Evolutionary conservation across 2,329 filamentous ascomycete genomes (phyloP).

Genomic region (Nemania diffusa): DNA sequence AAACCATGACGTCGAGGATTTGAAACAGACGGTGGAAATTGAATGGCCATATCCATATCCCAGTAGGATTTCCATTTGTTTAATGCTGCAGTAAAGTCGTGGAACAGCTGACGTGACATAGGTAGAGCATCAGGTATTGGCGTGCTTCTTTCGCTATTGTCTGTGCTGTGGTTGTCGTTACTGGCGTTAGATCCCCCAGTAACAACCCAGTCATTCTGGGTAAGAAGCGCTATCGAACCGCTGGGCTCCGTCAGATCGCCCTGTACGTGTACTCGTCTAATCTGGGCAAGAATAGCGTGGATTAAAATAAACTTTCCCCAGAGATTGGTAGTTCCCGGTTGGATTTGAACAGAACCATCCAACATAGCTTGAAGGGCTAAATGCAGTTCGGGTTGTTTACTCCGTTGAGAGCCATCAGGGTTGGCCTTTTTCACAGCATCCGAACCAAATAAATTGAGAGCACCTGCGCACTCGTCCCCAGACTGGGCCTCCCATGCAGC

Average conservation of each 20-base stretch:
- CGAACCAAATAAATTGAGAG: conserved; percentile 70
- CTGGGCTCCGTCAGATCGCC: conserved; percentile 52
- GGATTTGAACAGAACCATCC: conserved; percentile 67
- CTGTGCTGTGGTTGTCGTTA: conserved; percentile 56
- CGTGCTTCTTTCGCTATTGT: conserved; percentile 58
- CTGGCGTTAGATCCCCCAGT: conserved; percentile 54
- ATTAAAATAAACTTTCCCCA: conserved; percentile 80
- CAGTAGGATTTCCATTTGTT: conserved; percentile 78
- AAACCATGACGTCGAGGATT: conserved; percentile 72
- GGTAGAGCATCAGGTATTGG: conserved; percentile 55
- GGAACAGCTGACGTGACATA: conserved; percentile 59
- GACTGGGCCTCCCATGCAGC: conserved; percentile 76
- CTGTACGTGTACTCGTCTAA: conserved; percentile 58
- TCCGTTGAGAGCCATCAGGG: conserved; percentile 68
- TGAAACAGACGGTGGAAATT: conserved; percentile 69
- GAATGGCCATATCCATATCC: conserved; percentile 74
- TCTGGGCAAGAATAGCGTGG: conserved; percentile 72
- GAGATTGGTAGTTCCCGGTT: conserved; percentile 73
- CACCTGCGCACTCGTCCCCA: conserved; percentile 68
- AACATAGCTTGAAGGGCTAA: conserved; percentile 70
- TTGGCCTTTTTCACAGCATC: conserved; percentile 67
- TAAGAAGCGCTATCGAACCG: conserved; percentile 65
- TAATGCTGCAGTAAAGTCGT: conserved; percentile 65
- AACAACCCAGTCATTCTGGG: conserved; percentile 68
- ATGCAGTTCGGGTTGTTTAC: conserved; percentile 72